These are phyloP conservation scores for Fusarium coffeatum DNA, from an alignment of 2,329 filamentous ascomycete genomes.

Conservation along the genomic window DNA sequence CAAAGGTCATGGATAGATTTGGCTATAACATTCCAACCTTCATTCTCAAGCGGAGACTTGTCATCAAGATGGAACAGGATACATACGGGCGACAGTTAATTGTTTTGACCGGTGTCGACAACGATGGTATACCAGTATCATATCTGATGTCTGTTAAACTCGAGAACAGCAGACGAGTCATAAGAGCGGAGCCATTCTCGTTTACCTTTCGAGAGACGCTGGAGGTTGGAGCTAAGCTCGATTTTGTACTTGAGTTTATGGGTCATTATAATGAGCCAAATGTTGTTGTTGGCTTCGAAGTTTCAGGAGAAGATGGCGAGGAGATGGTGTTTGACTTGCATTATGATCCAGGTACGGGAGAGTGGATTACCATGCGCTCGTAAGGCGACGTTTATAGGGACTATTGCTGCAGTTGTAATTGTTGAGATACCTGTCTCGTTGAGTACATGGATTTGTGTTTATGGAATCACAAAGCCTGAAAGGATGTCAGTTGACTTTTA, in stretches of 20 bases:
- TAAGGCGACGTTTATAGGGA: too few species aligned
- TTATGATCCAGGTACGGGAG: conserved; percentile 22
- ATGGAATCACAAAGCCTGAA: too few species aligned
- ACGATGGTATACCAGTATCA: conserved; percentile 55
- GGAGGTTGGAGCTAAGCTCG: conserved; percentile 43
- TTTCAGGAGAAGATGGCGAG: too few species aligned
- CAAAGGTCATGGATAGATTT: conserved; percentile 54
- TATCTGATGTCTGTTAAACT: conserved; percentile 57
- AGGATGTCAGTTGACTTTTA: too few species aligned
- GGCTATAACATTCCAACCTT: conserved; percentile 53
- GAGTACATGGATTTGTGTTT: too few species aligned
- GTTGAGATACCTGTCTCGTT: too few species aligned
- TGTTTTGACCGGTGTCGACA: conserved; percentile 52
- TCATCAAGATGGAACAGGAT: conserved; percentile 44
- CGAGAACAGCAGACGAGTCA: conserved; percentile 51
- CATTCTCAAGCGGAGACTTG: conserved; percentile 51
- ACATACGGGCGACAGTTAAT: conserved; percentile 45
- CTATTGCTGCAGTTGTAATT: too few species aligned
- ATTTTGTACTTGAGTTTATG: conserved; percentile 60
- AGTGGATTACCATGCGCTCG: conserved; percentile 19
- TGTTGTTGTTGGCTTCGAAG: conserved; percentile 38
- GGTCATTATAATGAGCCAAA: conserved; percentile 60
- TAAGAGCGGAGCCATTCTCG: conserved; percentile 53
- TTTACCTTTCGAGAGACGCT: conserved; percentile 51
- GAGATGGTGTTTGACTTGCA: conserved; percentile 18